Evolutionary conservation across 352 stramenopile species (phyloP).

Genomic region (Phytopythium kandeliae): DNA sequence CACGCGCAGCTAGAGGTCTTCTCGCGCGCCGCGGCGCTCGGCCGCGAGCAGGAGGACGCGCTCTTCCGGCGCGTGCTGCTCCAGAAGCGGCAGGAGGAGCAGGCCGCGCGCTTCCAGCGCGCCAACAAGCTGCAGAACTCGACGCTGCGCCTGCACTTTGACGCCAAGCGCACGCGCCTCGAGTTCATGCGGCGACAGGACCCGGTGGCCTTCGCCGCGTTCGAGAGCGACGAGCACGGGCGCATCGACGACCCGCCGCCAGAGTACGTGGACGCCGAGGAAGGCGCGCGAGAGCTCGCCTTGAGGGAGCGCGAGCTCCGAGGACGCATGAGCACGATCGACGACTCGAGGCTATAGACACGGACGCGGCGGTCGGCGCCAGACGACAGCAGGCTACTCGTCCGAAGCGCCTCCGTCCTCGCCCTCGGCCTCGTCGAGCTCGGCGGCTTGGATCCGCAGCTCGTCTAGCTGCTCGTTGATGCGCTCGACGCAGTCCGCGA

Average conservation of each 20-base stretch:
- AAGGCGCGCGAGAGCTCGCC: conserved; percentile 24
- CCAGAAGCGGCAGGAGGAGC: conserved; percentile 66
- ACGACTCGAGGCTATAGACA: conserved; percentile 11
- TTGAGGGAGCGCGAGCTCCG: conserved; percentile 56
- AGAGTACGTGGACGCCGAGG: conserved; percentile 38
- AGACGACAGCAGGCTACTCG: neutral
- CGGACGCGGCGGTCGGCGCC: neutral
- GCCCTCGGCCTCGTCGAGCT: conserved; percentile 24
- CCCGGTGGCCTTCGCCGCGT: conserved; percentile 39
- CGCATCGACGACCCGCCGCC: conserved; percentile 44
- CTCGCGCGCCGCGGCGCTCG: conserved; percentile 11
- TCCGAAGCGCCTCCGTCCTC: neutral
- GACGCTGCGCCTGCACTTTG: conserved; percentile 67
- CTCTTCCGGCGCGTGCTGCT: conserved; percentile 51
- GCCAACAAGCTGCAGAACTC: conserved; percentile 56
- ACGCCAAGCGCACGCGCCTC: conserved; percentile 64
- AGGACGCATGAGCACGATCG: conserved; percentile 47
- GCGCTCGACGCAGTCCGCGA: conserved; percentile 52
- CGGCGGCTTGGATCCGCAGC: conserved; percentile 44
- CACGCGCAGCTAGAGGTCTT: conserved; percentile 51
- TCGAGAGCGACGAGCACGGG: conserved; percentile 36
- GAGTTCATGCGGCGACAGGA: conserved; percentile 67
- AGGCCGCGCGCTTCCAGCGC: conserved; percentile 51
- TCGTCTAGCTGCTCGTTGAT: conserved; percentile 83
- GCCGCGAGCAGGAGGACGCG: conserved; percentile 18